These are phyloP conservation scores for Bacidia gigantensis DNA, from an alignment of 495 filamentous ascomycete genomes.

Conservation along the genomic window DNA sequence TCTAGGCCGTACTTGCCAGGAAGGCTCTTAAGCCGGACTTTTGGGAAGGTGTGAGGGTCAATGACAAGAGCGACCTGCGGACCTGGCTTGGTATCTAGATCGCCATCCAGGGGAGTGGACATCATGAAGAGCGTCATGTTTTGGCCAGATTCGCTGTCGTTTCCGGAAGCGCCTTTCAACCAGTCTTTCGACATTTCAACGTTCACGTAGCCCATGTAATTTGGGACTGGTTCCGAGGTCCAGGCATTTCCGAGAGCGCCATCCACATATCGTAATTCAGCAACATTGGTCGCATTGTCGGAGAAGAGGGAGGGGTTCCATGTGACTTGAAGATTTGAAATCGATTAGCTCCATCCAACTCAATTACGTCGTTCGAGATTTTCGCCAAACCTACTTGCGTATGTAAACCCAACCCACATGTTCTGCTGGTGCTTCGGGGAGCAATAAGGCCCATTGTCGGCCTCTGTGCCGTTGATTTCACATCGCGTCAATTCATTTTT, in stretches of 20 bases:
- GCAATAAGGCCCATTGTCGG: slow-evolving; percentile 14
- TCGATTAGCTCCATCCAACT: neutral
- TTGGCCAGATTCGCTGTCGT: slow-evolving; percentile 9
- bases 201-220: slow-evolving; percentile 12
- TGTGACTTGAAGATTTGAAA: slow-evolving; percentile 7
- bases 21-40: slow-evolving; percentile 4
- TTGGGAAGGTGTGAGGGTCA: slow-evolving; percentile 11
- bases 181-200: slow-evolving; percentile 12
- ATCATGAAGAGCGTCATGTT: slow-evolving; percentile 12
- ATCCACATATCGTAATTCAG: slow-evolving; percentile 6
- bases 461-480: slow-evolving; percentile 10
- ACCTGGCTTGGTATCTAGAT: slow-evolving; percentile 2
- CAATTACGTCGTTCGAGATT: neutral
- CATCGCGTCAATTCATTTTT: slow-evolving; percentile 12
- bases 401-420: slow-evolving; percentile 12
- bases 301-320: slow-evolving; percentile 12
- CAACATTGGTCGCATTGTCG: slow-evolving; percentile 8
- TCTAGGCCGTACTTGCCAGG: slow-evolving; percentile 10
- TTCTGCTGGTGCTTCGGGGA: slow-evolving; percentile 14
- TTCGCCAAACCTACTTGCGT: slow-evolving; percentile 7
- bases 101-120: slow-evolving; percentile 1
- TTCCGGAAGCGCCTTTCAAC: slow-evolving; percentile 9
- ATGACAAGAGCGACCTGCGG: slow-evolving; percentile 12
- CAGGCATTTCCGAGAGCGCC: slow-evolving; percentile 6
- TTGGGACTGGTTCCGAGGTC: slow-evolving; percentile 7